A percentile compares a stretch with the other conserved stretches of the same genome.
Conservation (phyloP, 192 early-diverging fungal genomes). For the Haplosporangium gracile region DNA sequence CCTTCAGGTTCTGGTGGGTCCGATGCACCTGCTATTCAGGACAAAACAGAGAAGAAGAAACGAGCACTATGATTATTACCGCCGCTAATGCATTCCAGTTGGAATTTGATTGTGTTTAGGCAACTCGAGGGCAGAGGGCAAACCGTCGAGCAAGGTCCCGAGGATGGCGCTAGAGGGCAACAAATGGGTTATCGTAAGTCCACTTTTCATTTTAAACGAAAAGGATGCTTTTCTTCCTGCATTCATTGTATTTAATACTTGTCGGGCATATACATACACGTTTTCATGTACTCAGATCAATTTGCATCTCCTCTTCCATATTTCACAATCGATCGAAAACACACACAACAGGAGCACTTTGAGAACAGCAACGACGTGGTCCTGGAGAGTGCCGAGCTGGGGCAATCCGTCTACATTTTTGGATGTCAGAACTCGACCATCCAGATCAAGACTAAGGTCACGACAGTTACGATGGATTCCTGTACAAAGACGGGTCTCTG, state of each 20-base stretch:
- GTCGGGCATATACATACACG: neutral
- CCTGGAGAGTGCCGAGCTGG: conserved; percentile 84
- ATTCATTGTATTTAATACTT: neutral
- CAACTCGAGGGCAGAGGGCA: conserved; percentile 63
- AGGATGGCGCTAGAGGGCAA: conserved; percentile 86
- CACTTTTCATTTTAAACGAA: neutral
- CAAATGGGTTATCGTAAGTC: conserved; percentile 89
- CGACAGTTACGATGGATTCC: conserved; percentile 88
- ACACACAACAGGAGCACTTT: conserved; percentile 78
- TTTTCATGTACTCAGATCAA: neutral
- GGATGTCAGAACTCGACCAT: conserved; percentile 94
- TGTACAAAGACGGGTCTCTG: conserved; percentile 92
- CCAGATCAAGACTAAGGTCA: conserved; percentile 92
- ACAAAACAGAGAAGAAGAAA: too few relatives aligned
- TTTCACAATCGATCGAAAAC: conserved; percentile 5
- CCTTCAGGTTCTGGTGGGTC: conserved; percentile 52
- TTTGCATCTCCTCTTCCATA: neutral
- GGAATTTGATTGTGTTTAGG: neutral
- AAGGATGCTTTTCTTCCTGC: neutral
- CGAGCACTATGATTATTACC: neutral
- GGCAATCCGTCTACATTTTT: conserved; percentile 93
- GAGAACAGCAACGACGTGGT: conserved; percentile 78
- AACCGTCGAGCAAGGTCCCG: conserved; percentile 76
- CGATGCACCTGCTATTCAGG: neutral
- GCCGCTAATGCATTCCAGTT: neutral